These are phyloP conservation scores for Saposhnikovia divaricata DNA, from an alignment of 129 eudicot species.

Conservation along the genomic window DNA sequence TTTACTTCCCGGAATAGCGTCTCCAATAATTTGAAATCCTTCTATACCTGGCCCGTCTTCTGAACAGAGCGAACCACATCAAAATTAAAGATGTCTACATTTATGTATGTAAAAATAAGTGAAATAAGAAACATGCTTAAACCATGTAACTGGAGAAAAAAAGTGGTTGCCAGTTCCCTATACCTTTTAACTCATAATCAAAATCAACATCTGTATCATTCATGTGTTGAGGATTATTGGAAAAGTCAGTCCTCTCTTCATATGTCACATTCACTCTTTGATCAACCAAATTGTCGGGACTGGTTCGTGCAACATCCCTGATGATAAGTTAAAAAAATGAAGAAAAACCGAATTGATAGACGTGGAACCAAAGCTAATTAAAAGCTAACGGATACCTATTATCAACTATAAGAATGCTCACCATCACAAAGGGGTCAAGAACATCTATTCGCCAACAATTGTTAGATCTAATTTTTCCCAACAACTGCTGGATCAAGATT, in stretches of 20 bases:
- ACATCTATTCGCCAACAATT: neutral
- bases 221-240: slow-evolving; percentile 31
- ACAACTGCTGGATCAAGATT: neutral
- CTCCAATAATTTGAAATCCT: slow-evolving; percentile 81
- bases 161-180: neutral
- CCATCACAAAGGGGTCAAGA: neutral
- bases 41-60: slow-evolving; percentile 89
- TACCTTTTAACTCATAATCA: slow-evolving; percentile 12
- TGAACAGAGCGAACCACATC: slow-evolving; percentile 9
- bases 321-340: neutral
- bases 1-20: slow-evolving; percentile 75
- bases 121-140: neutral
- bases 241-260: slow-evolving; percentile 34
- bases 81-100: neutral
- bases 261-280: slow-evolving; percentile 30
- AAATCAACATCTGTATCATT: slow-evolving; percentile 5
- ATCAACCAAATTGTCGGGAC: slow-evolving; percentile 2
- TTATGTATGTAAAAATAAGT: neutral
- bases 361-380: neutral
- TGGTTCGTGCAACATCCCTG: slow-evolving; percentile 28
- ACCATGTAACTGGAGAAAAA: neutral
- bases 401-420: slow-evolving; percentile 11
- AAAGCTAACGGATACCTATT: neutral
- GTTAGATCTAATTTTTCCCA: neutral
- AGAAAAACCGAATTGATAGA: neutral